Evolutionary conservation across 371 early-diverging fungal genomes (phyloP), one percentile per base, ranked within the genome.

Genomic region (Mucor piriformis): DNA sequence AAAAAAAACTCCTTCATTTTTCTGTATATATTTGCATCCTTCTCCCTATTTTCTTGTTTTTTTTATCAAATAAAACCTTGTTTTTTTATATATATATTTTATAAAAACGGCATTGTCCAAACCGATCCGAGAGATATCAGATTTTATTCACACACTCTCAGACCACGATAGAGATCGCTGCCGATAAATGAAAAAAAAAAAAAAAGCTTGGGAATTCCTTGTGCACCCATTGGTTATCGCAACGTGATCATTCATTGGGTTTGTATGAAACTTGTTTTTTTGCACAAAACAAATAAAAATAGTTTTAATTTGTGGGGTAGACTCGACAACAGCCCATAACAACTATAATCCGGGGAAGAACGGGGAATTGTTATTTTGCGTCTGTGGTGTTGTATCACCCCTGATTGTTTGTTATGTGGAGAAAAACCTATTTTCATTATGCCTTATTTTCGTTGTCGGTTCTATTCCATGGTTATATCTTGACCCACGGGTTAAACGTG

Each of bases 121-220:
- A 32, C 13, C 11, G 49, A 49, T 49, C 49, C 49, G 49, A 11
- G 1, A 10, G 4, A 13, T 37, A 37, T 11, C 6, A 13, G 6
- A 15, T 15, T 38, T 15, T 7, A 38, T 15, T 11, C 15, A 10
- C 40, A n/a, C 33, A 55, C 55, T 16, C 55, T 44, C 55, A 32
- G 55, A 46, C 55, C 55, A 55, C 34, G 25, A 54, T 32, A 42
- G 46, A 56, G 57, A 56, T 56, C 57, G 57, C 57, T 56, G 57
- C n/a, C 24, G 57, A 56, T 56, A 55, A 54, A 54, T 20, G n/a
- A n/a, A 53, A 18, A 32, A 44, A 44, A 24, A 18, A 24, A 21
- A 12, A 11, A 6, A 15, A 46, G 23, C 10, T 7, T 43, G 23
- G 18, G 11, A 21, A 43, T 43, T 43, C 18, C 18, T 18, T 7